A percentile compares a stretch with the other conserved stretches of the same genome.
Conservation (phyloP, 163 green algal genomes). For the Scenedesmus sp. region DNA sequence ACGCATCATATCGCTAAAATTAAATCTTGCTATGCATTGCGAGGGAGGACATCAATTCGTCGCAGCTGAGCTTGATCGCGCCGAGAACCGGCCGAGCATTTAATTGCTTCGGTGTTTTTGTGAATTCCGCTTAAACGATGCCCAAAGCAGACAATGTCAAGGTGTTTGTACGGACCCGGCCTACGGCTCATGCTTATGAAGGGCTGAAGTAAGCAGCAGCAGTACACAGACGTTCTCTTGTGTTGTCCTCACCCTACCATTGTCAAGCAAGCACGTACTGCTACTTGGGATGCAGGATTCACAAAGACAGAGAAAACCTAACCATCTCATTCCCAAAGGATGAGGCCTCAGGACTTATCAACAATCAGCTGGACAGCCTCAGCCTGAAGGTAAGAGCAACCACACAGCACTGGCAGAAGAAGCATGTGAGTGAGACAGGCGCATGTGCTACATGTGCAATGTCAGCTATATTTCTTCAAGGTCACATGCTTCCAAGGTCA, state of each 20-base stretch:
- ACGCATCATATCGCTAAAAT: neutral
- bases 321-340: constrained; percentile 72
- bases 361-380: constrained; percentile 79
- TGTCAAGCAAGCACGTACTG: neutral
- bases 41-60: too few relatives aligned
- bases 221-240: neutral
- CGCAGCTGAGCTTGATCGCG: neutral
- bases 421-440: neutral
- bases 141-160: constrained; percentile 57
- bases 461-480: neutral
- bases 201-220: constrained; percentile 64
- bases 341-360: constrained; percentile 66
- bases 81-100: neutral
- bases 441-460: neutral
- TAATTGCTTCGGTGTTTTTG: neutral
- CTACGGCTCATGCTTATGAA: constrained; percentile 59
- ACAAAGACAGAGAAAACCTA: constrained; percentile 63
- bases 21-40: neutral
- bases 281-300: constrained; percentile 51
- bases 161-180: constrained; percentile 69
- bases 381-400: constrained; percentile 75
- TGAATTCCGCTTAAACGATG: neutral
- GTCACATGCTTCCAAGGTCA: too few relatives aligned
- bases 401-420: neutral
- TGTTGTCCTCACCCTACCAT: neutral